Base-by-base conservation (phyloP, 345 rosid species). In the Toxicodendron radicans region DNA sequence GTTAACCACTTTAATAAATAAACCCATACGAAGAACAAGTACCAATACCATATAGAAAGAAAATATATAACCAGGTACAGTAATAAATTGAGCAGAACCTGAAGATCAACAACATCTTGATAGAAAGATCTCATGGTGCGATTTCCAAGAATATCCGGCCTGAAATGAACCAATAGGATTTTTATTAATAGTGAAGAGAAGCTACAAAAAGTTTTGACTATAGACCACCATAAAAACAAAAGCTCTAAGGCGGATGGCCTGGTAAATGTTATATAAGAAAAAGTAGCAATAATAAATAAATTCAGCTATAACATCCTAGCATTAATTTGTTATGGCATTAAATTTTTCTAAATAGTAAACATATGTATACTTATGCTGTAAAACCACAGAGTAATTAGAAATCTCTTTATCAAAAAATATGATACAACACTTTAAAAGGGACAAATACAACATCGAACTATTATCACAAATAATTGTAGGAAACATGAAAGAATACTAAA, bases 61-160 rank as follows among this genome's bases (percentile, higher is more conserved):
- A 53, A 48, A 61, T 49, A 30, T 18, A 32, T 17, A 54, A 72
- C 32, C 10, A 45, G 17, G 18, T 12, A 56, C 4, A 24, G 38
- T 33, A 64, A 27, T 62, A 61, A 57, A 27, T 53, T 45, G 10
- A 74, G 76, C 75, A 74, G 65, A 74, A 95, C 97, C 95, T 90
- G 94, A 57, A 90, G 93, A 48, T 79, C 75, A 70, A 88, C 82
- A 71, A 92, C 92, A 68, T 86, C 87, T 35, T 30, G 77, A 76
- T 91, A 95, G 83, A 91, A 91, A 75, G 95, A 82, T 41, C 82
- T 77, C 87, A 92, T 91, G 35, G 88, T 82, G 76, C 74, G 78
- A 41, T 87, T 82, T 78, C 94, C 89, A 77, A 63, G 84, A 63
- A 91, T 64, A 77, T 95, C 94, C 62, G 76, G 83, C 94, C 99